Evolutionary conservation across 2,329 filamentous ascomycete genomes (phyloP), one percentile per base, ranked within the genome.

Genomic region (Alternaria metachromatica): DNA sequence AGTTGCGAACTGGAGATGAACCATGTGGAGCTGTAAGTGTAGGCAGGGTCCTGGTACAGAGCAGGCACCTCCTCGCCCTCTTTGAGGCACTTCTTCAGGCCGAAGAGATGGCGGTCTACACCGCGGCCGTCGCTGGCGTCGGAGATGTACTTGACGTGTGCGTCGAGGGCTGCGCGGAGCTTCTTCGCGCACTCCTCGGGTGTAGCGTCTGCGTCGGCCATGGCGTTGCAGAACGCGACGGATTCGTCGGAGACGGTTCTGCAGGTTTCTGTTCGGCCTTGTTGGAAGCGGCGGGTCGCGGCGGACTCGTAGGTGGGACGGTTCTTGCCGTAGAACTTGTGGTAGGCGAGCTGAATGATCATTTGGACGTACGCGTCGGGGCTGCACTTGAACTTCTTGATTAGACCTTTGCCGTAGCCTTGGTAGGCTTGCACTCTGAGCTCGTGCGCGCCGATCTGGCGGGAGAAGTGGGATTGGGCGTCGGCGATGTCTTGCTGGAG

Each of bases 331-430:
- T 96, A 97, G 93, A 99, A 97, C 84, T 98, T 98, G 87, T 90
- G 91, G 86, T 99, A 99, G 43, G 96, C 96, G 57, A 98, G 89
- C 82, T 99, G 96, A 80, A 99, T 99, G 80, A 97, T 85, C 93
- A 99, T 96, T 83, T 99, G 96, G 45, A 98, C 94, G 81, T 96
- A 99, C 30, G 95, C 96, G 76, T 99, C 96, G 28, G 96, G 96
- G 25, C 92, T 96, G 88, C 93, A 97, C 84, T 94, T 96, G 89
- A 99, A 98, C 83, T 97, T 96, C 89, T 99, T 99, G 87, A 99
- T 98, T 66, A 99, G 85, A 25, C 93, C 94, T 85, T 99, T 99
- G 80, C 96, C 96, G 81, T 99, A 99, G 74, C 91, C 95, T 82
- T 98, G 94, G 85, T 96, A 99, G 26, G 94, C 92, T 81, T 98